Base-by-base conservation (phyloP, 768 basidiomycete species). In the Mycena capillaripes region DNA sequence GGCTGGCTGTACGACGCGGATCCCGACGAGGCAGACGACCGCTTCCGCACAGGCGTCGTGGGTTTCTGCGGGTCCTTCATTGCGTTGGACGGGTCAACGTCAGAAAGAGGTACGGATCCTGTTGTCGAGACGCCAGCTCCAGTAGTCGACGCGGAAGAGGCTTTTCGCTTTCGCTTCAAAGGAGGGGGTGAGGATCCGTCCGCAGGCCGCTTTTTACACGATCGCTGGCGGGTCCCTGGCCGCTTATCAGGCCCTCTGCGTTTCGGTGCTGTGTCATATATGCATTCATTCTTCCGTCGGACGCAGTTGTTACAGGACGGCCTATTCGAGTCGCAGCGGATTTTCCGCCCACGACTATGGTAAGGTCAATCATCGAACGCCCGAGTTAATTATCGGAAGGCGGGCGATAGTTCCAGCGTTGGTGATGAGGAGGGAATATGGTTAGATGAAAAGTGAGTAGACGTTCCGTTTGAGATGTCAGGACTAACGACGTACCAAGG, bases 221-320 rank as follows among this genome's bases (percentile, higher is more conserved):
- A 92, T 76, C 94, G 88, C 80, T 94, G 92, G 73, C 94, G 89
- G 69, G 93, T 95, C 32, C 94, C 94, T 69, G 94, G 94, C 77
- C 89, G 90, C 84, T 94, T 95, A 87, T 95, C 94, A 73, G 94
- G 94, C 3, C 95, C 95, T 72, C 94, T 88, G 71, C 95, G 91
- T 82, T 93, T 94, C 76, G 94, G 94, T 66, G 88, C 92, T 32
- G 89, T 84, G 79, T 95, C 94, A 82, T 95, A 95, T 82, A 92
- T 87, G 82, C 94, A 95, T 65, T 87, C 86, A 81, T 94, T 93
- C 75, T 89, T 89, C 78, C 94, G 87, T 79, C 93, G 91, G 82
- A 88, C 86, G 81, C 94, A 95, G 83, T 95, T 95, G 85, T 91
- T 89, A 85, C 94, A 95, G 66, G 87, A 86, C 74, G 94, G 94